Percentiles rank a stretch among this genome's conserved stretches.
These are phyloP conservation scores for Pseudogymnoascus sp. DNA, from an alignment of 2,329 filamentous ascomycete species.

Conservation along the genomic window DNA sequence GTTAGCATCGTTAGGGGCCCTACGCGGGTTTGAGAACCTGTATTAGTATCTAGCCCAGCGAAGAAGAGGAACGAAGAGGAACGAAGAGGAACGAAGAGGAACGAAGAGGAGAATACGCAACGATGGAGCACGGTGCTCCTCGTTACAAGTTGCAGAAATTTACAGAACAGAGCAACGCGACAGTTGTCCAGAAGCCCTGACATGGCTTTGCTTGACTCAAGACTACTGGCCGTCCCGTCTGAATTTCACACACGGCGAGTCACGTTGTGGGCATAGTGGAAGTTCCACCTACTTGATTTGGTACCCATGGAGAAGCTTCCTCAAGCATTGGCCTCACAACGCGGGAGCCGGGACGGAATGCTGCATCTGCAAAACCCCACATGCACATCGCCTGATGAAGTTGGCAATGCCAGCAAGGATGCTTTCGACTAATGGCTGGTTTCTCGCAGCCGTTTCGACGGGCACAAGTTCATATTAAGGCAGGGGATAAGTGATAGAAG, in stretches of 20 bases:
- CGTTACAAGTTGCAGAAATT: background rate
- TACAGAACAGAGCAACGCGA: background rate
- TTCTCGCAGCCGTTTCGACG: constrained; percentile 6
- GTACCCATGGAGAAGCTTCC: background rate
- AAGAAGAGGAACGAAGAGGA: no score
- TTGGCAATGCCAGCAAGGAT: background rate
- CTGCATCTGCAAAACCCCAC: constrained; percentile 8
- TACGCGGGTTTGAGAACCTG: background rate
- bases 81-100: background rate
- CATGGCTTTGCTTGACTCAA: background rate
- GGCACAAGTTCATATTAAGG: constrained; percentile 5
- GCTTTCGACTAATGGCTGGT: background rate
- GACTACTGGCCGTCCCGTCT: background rate
- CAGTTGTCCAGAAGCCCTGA: background rate
- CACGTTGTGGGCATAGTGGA: background rate
- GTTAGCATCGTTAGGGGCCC: background rate
- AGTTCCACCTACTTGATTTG: background rate
- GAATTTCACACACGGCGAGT: constrained; percentile 3
- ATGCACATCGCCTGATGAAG: constrained; percentile 7
- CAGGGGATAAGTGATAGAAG: background rate
- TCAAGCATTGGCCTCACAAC: constrained; percentile 5
- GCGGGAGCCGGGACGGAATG: constrained; percentile 9
- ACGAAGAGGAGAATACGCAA: background rate
- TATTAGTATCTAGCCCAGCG: background rate
- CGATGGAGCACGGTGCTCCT: background rate